Evolutionary conservation across 2,329 filamentous ascomycete genomes (phyloP).

Genomic region (Cordyceps militaris): DNA sequence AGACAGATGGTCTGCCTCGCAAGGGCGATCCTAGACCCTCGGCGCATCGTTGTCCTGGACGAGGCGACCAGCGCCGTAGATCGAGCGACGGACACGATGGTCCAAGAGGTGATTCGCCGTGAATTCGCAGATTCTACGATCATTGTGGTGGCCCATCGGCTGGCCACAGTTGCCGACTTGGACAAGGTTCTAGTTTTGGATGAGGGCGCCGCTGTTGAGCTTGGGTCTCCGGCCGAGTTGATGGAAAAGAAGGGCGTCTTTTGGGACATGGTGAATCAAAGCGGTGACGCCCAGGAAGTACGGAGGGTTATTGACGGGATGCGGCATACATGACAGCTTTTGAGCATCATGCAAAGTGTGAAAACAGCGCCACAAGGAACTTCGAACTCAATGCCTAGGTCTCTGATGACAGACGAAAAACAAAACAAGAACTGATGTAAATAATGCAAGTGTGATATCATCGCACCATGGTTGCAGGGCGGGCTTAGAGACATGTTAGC

Average conservation of each 20-base stretch:
- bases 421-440: too few species aligned
- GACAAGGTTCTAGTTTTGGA: slow-evolving; percentile 13
- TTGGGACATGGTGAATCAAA: slow-evolving; percentile 12
- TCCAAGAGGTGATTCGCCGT: slow-evolving; percentile 9
- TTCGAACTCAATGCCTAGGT: too few species aligned
- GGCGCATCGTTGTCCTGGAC: slow-evolving; percentile 12
- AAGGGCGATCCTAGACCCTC: slow-evolving; percentile 5
- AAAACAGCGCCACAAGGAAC: neutral
- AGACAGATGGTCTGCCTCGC: slow-evolving; percentile 13
- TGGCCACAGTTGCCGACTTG: slow-evolving; percentile 12
- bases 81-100: slow-evolving; percentile 3
- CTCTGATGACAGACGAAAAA: too few species aligned
- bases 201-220: neutral
- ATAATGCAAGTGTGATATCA: too few species aligned
- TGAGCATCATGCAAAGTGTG: neutral
- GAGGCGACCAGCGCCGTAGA: slow-evolving; percentile 15
- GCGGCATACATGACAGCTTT: neutral
- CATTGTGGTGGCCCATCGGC: slow-evolving; percentile 13
- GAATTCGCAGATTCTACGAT: slow-evolving; percentile 9
- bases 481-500: too few species aligned
- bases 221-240: slow-evolving; percentile 5
- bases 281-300: neutral
- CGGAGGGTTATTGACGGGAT: neutral
- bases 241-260: slow-evolving; percentile 1
- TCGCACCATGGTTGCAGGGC: too few species aligned